Percentiles rank a stretch among this genome's conserved stretches.
Evolutionary conservation across 1,284 basidiomycete genomes (phyloP).

Genomic region (Sanghuangporus baumii): DNA sequence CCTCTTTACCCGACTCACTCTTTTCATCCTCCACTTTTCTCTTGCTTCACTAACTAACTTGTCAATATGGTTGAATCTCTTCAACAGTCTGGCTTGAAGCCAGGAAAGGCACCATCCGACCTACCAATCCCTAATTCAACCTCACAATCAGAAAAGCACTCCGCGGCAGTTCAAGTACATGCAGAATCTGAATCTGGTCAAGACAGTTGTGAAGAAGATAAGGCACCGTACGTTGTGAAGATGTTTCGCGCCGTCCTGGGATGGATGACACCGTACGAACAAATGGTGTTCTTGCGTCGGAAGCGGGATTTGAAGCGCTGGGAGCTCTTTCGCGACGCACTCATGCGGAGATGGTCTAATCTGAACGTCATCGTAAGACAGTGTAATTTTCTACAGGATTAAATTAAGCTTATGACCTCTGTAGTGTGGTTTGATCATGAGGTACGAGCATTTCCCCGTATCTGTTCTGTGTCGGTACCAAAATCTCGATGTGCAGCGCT

Average conservation of each 20-base stretch:
- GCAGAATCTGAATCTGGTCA: background rate
- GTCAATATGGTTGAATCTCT: too few relatives aligned
- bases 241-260: background rate
- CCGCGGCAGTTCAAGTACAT: background rate
- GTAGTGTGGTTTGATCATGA: conserved; percentile 16
- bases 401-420: background rate
- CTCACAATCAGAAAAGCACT: background rate
- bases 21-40: too few relatives aligned
- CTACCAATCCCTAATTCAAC: too few relatives aligned
- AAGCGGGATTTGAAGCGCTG: conserved; percentile 6
- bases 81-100: too few relatives aligned
- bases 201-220: background rate
- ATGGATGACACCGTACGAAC: conserved; percentile 15
- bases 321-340: conserved; percentile 11
- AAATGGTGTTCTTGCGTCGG: conserved; percentile 2
- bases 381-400: background rate
- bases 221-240: background rate
- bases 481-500: background rate
- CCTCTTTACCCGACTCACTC: too few relatives aligned
- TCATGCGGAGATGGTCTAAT: conserved; percentile 13
- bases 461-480: background rate
- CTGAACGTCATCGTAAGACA: conserved; percentile 13
- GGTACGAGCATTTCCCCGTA: background rate
- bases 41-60: too few relatives aligned
- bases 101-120: too few relatives aligned